Evolutionary conservation across 2,329 filamentous ascomycete species (phyloP), one percentile per base, ranked within the genome.

Genomic region (Chaetomium sp.): DNA sequence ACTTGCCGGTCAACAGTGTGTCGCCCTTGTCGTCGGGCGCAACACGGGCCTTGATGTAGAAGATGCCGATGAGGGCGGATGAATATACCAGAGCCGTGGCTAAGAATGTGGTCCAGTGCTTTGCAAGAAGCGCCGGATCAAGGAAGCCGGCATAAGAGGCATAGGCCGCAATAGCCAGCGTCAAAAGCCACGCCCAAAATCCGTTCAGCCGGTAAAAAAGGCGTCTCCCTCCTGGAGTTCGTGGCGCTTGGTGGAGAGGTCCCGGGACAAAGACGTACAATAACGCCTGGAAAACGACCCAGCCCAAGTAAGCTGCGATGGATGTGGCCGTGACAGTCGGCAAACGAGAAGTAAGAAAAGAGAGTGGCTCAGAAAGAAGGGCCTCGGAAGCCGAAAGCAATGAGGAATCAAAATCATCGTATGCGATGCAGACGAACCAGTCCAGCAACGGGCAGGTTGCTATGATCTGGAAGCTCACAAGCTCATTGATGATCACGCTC

Each of bases 171-270:
- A 49, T 14, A 6, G 11, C 36, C 11, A 49, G 9, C 5, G 47
- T 49, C 36, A 49, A 40, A 27, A 12, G 6, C 47, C 47, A 49
- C 10, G 47, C 35, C 3, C 19, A 5, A 19, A 49, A 40, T 32
- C 47, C 47, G 14, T 49, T 49, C 14, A 49, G 36, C 19, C 19
- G 19, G 47, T 49, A 49, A n/a, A 49, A n/a, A 11, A 49, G 47
- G 14, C 47, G 47, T 49, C 47, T 49, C 33, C 47, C 47, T 40
- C 47, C 47, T 33, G 47, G 47, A 2, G 36, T 49, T 7, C 47
- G 47, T 33, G 47, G 47, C 19, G 35, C 47, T 8, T 49, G 36
- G 36, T 49, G 47, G 47, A 49, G 47, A 12, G n/a, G 47, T 1
- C 47, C 47, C 1, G 47, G 47, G 5, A 49, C 36, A 32, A 49